A percentile compares a stretch with the other conserved stretches of the same genome.
Conservation (phyloP, 257 asterid genomes). For the Nicotiana tomentosiformis region DNA sequence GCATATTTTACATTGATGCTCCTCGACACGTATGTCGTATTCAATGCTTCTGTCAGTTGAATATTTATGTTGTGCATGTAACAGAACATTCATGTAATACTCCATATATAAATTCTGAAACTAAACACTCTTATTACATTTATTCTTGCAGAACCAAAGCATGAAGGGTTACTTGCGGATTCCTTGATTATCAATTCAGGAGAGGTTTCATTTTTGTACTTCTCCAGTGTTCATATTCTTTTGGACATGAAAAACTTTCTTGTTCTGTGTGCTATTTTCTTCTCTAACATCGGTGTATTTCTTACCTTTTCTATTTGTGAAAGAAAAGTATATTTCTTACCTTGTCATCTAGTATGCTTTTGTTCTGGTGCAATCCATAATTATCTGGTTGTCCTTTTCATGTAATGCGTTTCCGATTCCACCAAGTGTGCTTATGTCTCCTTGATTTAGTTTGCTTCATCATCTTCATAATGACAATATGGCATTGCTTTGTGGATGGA, state of each 20-base stretch:
- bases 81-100: not conserved
- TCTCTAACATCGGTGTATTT: not conserved
- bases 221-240: not conserved
- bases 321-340: not conserved
- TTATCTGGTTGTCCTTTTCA: not conserved
- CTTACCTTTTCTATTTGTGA: not conserved
- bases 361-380: not conserved
- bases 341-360: not conserved
- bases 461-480: not conserved
- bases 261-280: not conserved
- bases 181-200: not conserved
- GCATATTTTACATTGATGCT: not conserved
- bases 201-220: constrained; percentile 1
- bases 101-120: not conserved
- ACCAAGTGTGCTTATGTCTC: not conserved
- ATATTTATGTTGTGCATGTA: not conserved
- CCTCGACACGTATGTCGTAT: not conserved
- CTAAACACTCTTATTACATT: not conserved
- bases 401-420: not conserved
- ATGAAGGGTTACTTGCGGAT: not conserved
- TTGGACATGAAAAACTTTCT: not conserved
- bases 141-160: not conserved
- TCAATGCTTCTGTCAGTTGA: not conserved
- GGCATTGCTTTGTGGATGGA: not conserved
- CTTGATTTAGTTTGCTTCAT: not conserved